Percentiles rank a stretch among this genome's conserved stretches.
Conservation (phyloP, 2,329 filamentous ascomycete species). For the Cadophora sp. region DNA sequence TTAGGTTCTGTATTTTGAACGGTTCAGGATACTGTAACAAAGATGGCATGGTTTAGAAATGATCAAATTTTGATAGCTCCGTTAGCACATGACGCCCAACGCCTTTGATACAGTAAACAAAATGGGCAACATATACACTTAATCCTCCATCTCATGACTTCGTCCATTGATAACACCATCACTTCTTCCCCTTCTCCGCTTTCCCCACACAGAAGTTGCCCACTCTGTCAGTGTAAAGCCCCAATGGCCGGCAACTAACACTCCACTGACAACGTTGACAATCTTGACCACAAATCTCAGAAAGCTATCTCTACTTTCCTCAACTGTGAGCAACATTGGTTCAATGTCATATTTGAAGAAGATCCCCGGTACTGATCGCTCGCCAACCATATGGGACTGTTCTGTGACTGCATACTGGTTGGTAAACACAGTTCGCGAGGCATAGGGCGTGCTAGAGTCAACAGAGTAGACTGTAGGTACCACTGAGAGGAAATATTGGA, state of each 20-base stretch:
- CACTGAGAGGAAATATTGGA: slow-evolving; percentile 95
- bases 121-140: slow-evolving; percentile 26
- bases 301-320: slow-evolving; percentile 79
- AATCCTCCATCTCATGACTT: slow-evolving; percentile 40
- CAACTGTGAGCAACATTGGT: slow-evolving; percentile 86
- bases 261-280: slow-evolving; percentile 89
- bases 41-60: background rate
- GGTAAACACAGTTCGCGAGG: slow-evolving; percentile 74
- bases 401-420: slow-evolving; percentile 99
- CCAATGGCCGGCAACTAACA: slow-evolving; percentile 94
- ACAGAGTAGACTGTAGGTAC: slow-evolving; percentile 93
- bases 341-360: slow-evolving; percentile 99
- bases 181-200: slow-evolving; percentile 41
- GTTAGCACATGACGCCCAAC: slow-evolving; percentile 16
- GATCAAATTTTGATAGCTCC: background rate
- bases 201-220: slow-evolving; percentile 62
- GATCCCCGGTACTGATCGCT: slow-evolving; percentile 81
- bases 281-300: slow-evolving; percentile 79
- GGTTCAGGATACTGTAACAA: background rate
- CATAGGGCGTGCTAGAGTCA: slow-evolving; percentile 46
- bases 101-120: slow-evolving; percentile 10
- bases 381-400: slow-evolving; percentile 74
- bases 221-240: slow-evolving; percentile 85
- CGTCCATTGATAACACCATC: slow-evolving; percentile 47
- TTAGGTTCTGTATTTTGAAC: background rate